Percentiles rank a stretch among this genome's conserved stretches.
phyloP scores from a whole-genome alignment of 2,329 filamentous ascomycete genomes.

The Xylaria arbuscula region DNA sequence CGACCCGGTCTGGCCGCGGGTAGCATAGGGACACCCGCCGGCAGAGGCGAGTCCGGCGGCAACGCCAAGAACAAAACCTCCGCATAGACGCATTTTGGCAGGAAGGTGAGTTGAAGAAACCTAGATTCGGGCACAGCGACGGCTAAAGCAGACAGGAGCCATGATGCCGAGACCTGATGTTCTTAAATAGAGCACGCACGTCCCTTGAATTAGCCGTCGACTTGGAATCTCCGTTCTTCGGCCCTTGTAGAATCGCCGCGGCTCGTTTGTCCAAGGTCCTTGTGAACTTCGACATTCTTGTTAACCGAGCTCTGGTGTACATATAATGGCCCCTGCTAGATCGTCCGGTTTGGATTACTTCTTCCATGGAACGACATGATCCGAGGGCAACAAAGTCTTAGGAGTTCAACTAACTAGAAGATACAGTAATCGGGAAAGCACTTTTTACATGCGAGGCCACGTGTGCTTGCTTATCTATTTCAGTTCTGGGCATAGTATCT shows the following conservation, averaged over 20 bases:
- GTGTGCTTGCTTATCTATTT: background rate
- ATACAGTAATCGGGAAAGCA: background rate
- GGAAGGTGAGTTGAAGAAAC: background rate
- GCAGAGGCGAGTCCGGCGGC: background rate
- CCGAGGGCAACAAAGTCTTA: background rate
- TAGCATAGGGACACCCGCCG: background rate
- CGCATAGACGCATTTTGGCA: background rate
- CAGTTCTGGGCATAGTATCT: background rate
- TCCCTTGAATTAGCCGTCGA: conserved; percentile 1
- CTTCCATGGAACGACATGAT: background rate
- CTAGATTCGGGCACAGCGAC: background rate
- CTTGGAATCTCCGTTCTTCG: background rate
- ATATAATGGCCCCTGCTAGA: background rate
- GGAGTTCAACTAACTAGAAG: background rate
- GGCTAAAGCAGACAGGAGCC: background rate
- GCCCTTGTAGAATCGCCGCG: background rate
- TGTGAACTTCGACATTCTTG: background rate
- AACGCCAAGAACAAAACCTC: background rate
- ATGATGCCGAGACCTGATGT: background rate
- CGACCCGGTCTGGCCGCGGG: background rate
- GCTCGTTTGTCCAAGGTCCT: background rate
- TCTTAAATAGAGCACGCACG: background rate
- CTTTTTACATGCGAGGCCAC: background rate
- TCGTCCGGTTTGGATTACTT: background rate
- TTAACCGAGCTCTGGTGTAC: background rate